Base-by-base conservation (phyloP, 495 filamentous ascomycete genomes). In the Hypoxylon crocopeplum region DNA sequence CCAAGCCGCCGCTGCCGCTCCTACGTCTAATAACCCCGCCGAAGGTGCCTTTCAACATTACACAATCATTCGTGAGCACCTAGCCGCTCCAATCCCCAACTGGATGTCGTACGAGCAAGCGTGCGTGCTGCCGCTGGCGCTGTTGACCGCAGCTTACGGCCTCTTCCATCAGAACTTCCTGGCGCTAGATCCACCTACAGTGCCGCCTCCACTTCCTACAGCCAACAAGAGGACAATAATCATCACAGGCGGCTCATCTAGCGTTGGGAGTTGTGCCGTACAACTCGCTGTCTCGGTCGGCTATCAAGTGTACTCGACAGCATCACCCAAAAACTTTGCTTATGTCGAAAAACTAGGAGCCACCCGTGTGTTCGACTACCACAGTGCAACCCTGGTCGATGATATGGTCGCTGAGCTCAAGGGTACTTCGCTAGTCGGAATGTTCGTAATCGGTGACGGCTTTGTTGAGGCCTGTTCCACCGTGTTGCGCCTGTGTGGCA, bases 241-340 rank as follows among this genome's bases (percentile, higher is more conserved):
- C 41, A 70, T 80, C 0, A 82, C 81, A 0, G 73, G 77, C 1
- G 65, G 38, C 17, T 8, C 38, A 12, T 3, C 1, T 12, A 11
- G 1, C 37, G 80, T 87, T 10, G 86, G 86, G n/a, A 73, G 73
- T 58, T 77, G 77, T 48, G 82, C 81, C 0, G 84, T 87, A 49
- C 87, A 89, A 58, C 74, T 85, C 16, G 84, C 82, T 5, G 71
- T 70, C 0, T 77, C 80, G 0, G 73, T 82, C 0, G 86, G 86
- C 3, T 79, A 79, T 19, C 75, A 80, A 17, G 85, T 89, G 3
- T 66, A 85, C 44, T 70, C 79, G 0, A 85, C 82, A 0, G 73
- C 81, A 1, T 79, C 76, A 1, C 66, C 72, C 0, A 72, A 72
- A 46, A 86, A 88, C 63, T 75, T 79, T 33, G 76, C 75, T 0